Conservation (phyloP, 495 filamentous ascomycete species). For the Annulohypoxylon stygium region DNA sequence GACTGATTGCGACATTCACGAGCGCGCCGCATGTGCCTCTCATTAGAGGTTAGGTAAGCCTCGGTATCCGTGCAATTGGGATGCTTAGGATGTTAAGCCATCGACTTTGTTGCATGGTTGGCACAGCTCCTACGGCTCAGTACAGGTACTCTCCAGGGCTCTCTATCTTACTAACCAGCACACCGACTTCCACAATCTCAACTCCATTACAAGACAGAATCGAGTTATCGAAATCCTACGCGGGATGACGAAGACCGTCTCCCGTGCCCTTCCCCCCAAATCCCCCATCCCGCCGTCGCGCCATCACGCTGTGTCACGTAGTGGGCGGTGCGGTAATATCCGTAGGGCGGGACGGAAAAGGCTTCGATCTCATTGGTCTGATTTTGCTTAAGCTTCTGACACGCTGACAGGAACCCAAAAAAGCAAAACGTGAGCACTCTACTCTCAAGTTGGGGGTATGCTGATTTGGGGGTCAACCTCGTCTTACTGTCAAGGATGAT, state of each 20-base stretch:
- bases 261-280: conserved; percentile 9
- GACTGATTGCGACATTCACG: not conserved
- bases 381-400: conserved; percentile 31
- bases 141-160: not conserved
- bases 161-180: not conserved
- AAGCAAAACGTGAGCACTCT: not conserved
- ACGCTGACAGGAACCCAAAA: conserved; percentile 14
- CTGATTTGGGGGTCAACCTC: not conserved
- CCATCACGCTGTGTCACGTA: conserved; percentile 8
- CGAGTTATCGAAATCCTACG: conserved; percentile 31
- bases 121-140: not conserved
- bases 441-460: not conserved
- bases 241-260: conserved; percentile 22
- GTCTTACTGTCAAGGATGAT: not conserved
- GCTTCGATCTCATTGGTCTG: conserved; percentile 14
- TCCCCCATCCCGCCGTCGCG: conserved; percentile 20
- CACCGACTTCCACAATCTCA: not conserved
- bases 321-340: conserved; percentile 19
- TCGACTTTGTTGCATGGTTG: conserved; percentile 3
- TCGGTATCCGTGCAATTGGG: not conserved
- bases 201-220: conserved; percentile 18
- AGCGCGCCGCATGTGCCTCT: conserved; percentile 11
- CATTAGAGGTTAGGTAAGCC: not conserved
- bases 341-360: conserved; percentile 22
- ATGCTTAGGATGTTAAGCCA: not conserved